These are phyloP conservation scores for Zygosaccharomyces bailii DNA, from an alignment of 805 yeast species.

Conservation along the genomic window DNA sequence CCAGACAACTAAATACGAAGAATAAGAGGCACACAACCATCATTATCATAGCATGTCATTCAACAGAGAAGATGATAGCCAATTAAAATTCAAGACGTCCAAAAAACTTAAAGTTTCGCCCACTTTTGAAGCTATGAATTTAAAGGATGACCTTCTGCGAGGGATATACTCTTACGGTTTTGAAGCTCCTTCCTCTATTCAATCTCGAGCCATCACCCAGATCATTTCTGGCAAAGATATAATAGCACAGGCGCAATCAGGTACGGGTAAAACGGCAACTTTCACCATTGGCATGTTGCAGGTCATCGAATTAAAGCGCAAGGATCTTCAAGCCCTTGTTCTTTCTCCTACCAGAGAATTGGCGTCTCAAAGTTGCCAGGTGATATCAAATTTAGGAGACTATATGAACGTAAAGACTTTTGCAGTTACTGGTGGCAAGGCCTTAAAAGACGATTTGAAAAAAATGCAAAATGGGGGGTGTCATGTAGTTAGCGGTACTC, in stretches of 20 bases:
- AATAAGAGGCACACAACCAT: too few relatives aligned
- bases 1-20: too few relatives aligned
- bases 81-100: slow-evolving; percentile 58
- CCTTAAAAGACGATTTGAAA: slow-evolving; percentile 75
- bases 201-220: slow-evolving; percentile 92
- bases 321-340: slow-evolving; percentile 83
- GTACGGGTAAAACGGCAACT: slow-evolving; percentile 99
- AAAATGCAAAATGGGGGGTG: slow-evolving; percentile 67
- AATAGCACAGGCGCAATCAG: slow-evolving; percentile 97
- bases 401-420: slow-evolving; percentile 82
- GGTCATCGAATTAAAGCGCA: slow-evolving; percentile 67
- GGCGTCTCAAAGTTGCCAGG: slow-evolving; percentile 89
- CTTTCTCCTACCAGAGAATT: slow-evolving; percentile 95
- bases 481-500: slow-evolving; percentile 94
- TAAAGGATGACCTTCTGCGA: slow-evolving; percentile 57
- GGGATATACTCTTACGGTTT: slow-evolving; percentile 86
- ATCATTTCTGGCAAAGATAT: slow-evolving; percentile 92
- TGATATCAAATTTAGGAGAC: slow-evolving; percentile 80
- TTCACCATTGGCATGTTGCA: slow-evolving; percentile 92
- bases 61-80: slow-evolving; percentile 56
- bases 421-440: slow-evolving; percentile 93
- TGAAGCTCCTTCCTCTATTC: slow-evolving; percentile 95
- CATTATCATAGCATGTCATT: slow-evolving; percentile 46
- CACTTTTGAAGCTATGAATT: slow-evolving; percentile 70
- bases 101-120: slow-evolving; percentile 50